Percentiles rank a stretch among this genome's conserved stretches.
phyloP scores from a whole-genome alignment of 306 rosid genomes.

The Citrullus amarus region DNA sequence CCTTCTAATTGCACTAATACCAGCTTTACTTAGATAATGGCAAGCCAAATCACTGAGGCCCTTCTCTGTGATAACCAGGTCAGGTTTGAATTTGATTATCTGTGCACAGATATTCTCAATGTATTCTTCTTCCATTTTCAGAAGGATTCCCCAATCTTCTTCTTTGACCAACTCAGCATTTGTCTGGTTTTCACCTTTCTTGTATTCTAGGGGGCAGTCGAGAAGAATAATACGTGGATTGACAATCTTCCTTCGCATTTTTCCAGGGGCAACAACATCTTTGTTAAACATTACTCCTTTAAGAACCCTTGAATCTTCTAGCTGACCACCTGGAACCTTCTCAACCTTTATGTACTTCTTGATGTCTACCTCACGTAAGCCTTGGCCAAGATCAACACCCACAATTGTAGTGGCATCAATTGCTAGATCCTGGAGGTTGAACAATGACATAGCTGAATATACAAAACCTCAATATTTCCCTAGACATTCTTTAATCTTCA shows the following conservation, averaged over 20 bases:
- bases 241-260: slow-evolving; percentile 90
- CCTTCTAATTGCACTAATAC: slow-evolving; percentile 84
- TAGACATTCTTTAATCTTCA: background rate
- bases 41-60: slow-evolving; percentile 96
- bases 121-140: slow-evolving; percentile 87
- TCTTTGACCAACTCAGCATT: slow-evolving; percentile 84
- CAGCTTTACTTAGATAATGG: slow-evolving; percentile 79
- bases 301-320: slow-evolving; percentile 78
- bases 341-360: slow-evolving; percentile 91
- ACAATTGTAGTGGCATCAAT: slow-evolving; percentile 84
- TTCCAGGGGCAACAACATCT: slow-evolving; percentile 88
- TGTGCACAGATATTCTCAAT: slow-evolving; percentile 73
- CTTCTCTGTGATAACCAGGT: slow-evolving; percentile 82
- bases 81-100: slow-evolving; percentile 84
- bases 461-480: background rate
- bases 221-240: slow-evolving; percentile 87
- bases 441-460: background rate
- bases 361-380: slow-evolving; percentile 82
- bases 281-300: slow-evolving; percentile 91
- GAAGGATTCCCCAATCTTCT: slow-evolving; percentile 83
- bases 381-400: slow-evolving; percentile 86
- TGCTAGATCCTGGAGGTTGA: slow-evolving; percentile 59
- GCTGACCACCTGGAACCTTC: slow-evolving; percentile 87
- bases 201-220: slow-evolving; percentile 82
- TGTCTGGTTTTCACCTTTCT: slow-evolving; percentile 94